Base-by-base conservation (phyloP, 768 basidiomycete species). In the Amanita pseudoporphyria region DNA sequence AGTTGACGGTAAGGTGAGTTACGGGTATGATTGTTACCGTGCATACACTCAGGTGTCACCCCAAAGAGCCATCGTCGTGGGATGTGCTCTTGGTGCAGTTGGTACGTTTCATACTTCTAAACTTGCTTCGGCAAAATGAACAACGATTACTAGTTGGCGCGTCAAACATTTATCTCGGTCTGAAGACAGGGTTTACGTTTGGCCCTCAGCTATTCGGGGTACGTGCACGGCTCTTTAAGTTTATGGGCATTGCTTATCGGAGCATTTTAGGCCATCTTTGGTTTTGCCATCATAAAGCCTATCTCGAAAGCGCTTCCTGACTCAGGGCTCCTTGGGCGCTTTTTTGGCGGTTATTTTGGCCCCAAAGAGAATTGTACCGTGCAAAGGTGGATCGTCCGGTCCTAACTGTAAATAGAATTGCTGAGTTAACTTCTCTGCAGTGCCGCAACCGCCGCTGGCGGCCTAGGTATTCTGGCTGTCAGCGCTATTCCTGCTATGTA, bases 101-200 rank as follows among this genome's bases (percentile, higher is more conserved):
- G 64, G 64, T 64, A 42, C 42, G 60, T 58, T 7, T 24, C 35
- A 10, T 14, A 16, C 43, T 19, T 47, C 2, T 31, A 18, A 6
- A n/a, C 5, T 9, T 21, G 9, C 10, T 39, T 21, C 33, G n/a
- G 24, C 39, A 26, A 46, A 9, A 21, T 10, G 13, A 21, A 16
- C 13, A 39, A 18, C 16, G 12, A 39, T 24, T 18, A 12, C 9
- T 33, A 60, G 75, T 82, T 22, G 73, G 76, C 41, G 77, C 81
- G 10, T 78, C 77, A 42, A 80, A 81, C 60, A 76, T 84, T 52
- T 82, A 84, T 60, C 75, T 82, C 18, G 79, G 82, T 33, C 62
- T 83, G 51, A 82, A 84, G 65, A 82, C 81, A 1, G 81, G 81
- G 19, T 81, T 79, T 60, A 80, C 78, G 2, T 81, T 82, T 59